Base-by-base conservation (phyloP, 1,139 yeast species). In the Geotrichum europaeum region DNA sequence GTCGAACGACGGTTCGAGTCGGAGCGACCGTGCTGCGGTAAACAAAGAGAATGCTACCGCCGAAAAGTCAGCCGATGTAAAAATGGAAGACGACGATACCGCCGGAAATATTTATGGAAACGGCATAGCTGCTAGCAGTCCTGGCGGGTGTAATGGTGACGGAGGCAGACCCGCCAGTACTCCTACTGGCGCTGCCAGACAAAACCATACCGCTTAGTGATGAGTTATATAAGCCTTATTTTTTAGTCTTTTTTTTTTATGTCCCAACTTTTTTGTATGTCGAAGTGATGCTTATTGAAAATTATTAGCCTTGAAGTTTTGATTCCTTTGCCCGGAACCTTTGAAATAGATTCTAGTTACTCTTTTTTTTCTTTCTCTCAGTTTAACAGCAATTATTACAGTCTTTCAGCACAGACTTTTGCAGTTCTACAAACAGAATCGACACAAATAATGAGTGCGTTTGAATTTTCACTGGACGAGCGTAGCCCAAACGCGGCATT, bases 401-500 rank as follows among this genome's bases (percentile, higher is more conserved):
- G 47, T n/a, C 5, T n/a, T 40, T 15, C 7, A n/a, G 10, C 18
- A 40, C 6, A 40, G 4, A 7, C 3, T 2, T 40, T 40, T 40
- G 18, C 47, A 40, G 20, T 5, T 15, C n/a, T 18, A 40, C 20
- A n/a, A n/a, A 40, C 5, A 40, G 18, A n/a, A n/a, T 40, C 9
- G n/a, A 49, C 18, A 49, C 28, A 9, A 30, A 50, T 15, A 47
- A 58, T 58, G 60, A 3, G 51, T n/a, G 51, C 30, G 4, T 45
- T 28, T 30, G 43, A 53, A 51, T 55, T 72, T 52, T 70, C 74
- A 1, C 62, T 74, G 13, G 59, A 62, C 6, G 65, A 73, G 32
- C 67, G 77, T 49, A 65, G 73, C 24, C 53, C 36, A 5, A 67
- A 65, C 40, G 69, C 73, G 45, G 68, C 75, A 10, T 62, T 83